phyloP scores from a whole-genome alignment of 164 flowering plant species.

The Buxus sempervirens region DNA sequence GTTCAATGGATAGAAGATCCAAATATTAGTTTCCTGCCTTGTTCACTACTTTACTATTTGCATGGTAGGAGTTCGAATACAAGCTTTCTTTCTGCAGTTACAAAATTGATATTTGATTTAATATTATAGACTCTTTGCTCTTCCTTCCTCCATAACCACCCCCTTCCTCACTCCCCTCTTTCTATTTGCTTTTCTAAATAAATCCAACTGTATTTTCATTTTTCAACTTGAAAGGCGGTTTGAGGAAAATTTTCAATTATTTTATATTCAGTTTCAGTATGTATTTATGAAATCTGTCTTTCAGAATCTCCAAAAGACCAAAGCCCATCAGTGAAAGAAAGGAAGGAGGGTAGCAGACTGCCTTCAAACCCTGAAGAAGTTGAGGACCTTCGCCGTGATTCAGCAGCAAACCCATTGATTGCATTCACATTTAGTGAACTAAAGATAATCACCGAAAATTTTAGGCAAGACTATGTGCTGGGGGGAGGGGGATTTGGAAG shows the following conservation, averaged over 20 bases:
- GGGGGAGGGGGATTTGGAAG: slow-evolving; percentile 98
- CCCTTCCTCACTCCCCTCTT: background rate
- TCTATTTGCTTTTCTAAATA: background rate
- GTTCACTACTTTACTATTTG: no score
- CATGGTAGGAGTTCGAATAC: no score
- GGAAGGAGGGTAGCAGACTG: slow-evolving; percentile 33
- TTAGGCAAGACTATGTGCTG: slow-evolving; percentile 66
- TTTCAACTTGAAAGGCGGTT: background rate
- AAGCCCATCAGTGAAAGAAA: slow-evolving; percentile 26
- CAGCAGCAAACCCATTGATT: slow-evolving; percentile 69
- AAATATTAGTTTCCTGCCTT: no score
- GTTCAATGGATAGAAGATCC: no score
- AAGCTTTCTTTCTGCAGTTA: no score
- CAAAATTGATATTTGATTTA: background rate
- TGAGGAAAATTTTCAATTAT: no score
- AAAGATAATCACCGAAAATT: slow-evolving; percentile 65
- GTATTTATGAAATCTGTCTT: slow-evolving; percentile 2
- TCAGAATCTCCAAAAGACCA: slow-evolving; percentile 49
- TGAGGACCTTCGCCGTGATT: slow-evolving; percentile 70
- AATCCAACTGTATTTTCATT: background rate
- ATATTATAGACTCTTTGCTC: background rate
- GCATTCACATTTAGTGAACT: slow-evolving; percentile 71
- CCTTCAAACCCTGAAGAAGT: slow-evolving; percentile 94
- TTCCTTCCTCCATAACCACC: no score
- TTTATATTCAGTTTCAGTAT: background rate